A percentile compares a stretch with the other conserved stretches of the same genome.
phyloP scores from a whole-genome alignment of 805 yeast species.

The Saturnispora mendoncae region DNA sequence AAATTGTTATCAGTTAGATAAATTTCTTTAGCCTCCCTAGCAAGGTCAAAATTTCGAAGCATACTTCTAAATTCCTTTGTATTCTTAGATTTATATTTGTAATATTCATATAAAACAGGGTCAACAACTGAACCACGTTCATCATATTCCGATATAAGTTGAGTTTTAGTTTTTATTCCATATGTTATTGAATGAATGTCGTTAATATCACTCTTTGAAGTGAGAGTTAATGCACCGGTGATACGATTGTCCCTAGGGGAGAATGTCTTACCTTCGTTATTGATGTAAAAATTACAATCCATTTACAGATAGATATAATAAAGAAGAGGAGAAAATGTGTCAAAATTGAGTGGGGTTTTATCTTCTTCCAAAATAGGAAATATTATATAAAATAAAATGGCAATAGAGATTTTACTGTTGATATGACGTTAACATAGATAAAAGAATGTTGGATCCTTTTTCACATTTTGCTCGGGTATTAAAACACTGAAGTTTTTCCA shows the following conservation, averaged over 20 bases:
- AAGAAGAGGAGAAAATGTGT: too few species aligned
- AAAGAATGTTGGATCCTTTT: neutral
- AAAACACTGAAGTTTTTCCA: neutral
- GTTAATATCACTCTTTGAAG: neutral
- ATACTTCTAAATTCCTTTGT: neutral
- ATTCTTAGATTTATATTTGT: neutral
- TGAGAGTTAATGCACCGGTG: neutral
- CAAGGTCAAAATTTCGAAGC: neutral
- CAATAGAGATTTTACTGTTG: neutral
- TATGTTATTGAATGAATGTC: conserved; percentile 1
- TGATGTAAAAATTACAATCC: conserved; percentile 2
- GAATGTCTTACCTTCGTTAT: neutral
- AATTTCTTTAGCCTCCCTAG: neutral
- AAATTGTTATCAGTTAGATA: neutral
- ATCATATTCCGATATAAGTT: conserved; percentile 1
- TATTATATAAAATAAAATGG: too few species aligned
- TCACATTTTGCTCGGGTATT: too few species aligned
- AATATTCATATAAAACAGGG: neutral
- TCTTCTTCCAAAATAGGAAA: neutral
- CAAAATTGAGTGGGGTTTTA: neutral
- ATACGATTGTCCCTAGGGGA: neutral
- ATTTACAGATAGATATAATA: neutral
- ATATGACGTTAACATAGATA: too few species aligned
- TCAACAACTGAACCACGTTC: neutral
- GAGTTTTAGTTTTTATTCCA: neutral